phyloP scores from a whole-genome alignment of 805 yeast genomes.

The Tetrapisispora pingtungensis region DNA sequence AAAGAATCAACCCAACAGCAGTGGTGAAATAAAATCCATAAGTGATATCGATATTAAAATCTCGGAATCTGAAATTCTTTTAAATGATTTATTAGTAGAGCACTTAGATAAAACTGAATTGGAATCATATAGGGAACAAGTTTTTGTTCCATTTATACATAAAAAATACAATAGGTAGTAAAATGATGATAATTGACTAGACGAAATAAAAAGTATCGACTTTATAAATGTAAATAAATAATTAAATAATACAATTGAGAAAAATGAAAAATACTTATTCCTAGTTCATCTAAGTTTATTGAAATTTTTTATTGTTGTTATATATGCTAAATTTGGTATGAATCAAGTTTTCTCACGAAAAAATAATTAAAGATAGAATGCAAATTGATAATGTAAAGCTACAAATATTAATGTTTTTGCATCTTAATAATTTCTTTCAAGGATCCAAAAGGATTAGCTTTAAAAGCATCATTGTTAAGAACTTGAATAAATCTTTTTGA shows the following conservation, averaged over 20 bases:
- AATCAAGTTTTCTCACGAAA: too few species aligned
- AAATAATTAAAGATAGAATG: too few species aligned
- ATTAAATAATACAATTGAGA: too few species aligned
- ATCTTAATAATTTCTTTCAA: slow-evolving; percentile 47
- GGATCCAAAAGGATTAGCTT: slow-evolving; percentile 54
- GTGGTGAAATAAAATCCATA: background rate
- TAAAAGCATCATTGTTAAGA: slow-evolving; percentile 43
- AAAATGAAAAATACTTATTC: too few species aligned
- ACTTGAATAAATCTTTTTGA: slow-evolving; percentile 48
- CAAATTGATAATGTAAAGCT: too few species aligned
- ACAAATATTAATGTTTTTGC: slow-evolving; percentile 13
- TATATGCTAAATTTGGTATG: too few species aligned
- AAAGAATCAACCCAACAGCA: background rate
- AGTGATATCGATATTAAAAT: background rate
- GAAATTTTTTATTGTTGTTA: too few species aligned
- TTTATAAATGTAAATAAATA: too few species aligned
- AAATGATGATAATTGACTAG: background rate
- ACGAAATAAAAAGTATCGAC: too few species aligned
- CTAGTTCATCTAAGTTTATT: too few species aligned
- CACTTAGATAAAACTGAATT: slow-evolving; percentile 17
- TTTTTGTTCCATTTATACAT: slow-evolving; percentile 5
- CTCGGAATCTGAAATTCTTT: slow-evolving; percentile 19
- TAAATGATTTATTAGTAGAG: slow-evolving; percentile 20
- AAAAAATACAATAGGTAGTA: background rate
- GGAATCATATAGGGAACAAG: slow-evolving; percentile 21